These are phyloP conservation scores for Fusarium succisae DNA, from an alignment of 2,329 filamentous ascomycete species.

Conservation along the genomic window DNA sequence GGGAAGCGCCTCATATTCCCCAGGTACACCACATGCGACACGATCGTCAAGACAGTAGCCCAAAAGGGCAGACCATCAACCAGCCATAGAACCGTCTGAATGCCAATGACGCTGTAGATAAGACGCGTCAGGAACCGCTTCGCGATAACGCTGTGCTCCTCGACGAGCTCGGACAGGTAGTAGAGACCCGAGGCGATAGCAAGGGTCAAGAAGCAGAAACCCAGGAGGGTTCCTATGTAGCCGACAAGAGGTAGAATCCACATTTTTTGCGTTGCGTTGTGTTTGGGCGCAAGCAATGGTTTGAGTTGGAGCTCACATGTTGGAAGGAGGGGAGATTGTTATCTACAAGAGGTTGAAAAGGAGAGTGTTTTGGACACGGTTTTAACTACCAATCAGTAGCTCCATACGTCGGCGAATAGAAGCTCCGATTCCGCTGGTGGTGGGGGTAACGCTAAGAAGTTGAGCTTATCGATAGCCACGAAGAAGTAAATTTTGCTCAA, in stretches of 20 bases:
- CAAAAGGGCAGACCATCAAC: slow-evolving; percentile 87
- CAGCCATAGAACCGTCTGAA: slow-evolving; percentile 79
- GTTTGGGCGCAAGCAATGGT: slow-evolving; percentile 16
- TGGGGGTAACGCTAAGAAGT: background rate
- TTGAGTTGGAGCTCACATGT: slow-evolving; percentile 38
- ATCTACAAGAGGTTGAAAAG: slow-evolving; percentile 10
- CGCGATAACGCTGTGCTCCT: slow-evolving; percentile 94
- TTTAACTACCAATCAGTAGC: slow-evolving; percentile 35
- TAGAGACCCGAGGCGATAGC: slow-evolving; percentile 98
- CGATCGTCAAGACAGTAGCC: slow-evolving; percentile 78
- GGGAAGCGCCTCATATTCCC: slow-evolving; percentile 82
- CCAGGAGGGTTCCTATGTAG: slow-evolving; percentile 85
- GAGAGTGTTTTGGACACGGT: slow-evolving; percentile 36
- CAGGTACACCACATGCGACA: slow-evolving; percentile 85
- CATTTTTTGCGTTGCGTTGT: slow-evolving; percentile 64
- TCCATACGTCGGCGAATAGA: background rate
- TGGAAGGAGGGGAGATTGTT: slow-evolving; percentile 15
- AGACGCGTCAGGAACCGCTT: slow-evolving; percentile 86
- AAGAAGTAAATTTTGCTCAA: slow-evolving; percentile 39
- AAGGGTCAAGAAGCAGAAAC: slow-evolving; percentile 93
- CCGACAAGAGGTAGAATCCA: slow-evolving; percentile 95
- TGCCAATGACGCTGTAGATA: slow-evolving; percentile 81
- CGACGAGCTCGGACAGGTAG: slow-evolving; percentile 96
- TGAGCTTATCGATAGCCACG: slow-evolving; percentile 43
- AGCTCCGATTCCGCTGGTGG: background rate